Base-by-base conservation (phyloP, 148 eudicot genomes). In the Salicornia ramosissima region DNA sequence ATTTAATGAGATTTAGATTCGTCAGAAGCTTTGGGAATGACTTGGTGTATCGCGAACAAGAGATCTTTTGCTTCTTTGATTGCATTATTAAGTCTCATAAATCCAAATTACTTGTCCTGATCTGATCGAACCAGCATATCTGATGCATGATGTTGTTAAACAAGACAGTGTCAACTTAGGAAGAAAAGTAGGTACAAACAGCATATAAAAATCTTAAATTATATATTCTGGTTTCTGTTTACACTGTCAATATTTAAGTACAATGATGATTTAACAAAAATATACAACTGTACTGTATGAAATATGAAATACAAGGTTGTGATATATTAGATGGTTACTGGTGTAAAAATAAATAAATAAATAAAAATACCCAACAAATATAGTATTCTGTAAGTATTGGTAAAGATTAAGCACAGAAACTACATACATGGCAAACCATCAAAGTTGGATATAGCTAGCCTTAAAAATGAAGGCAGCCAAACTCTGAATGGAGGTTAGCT, bases 391-490 rank as follows among this genome's bases (percentile, higher is more conserved):
- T 69, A 31, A 69, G 65, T 63, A 70, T 42, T 55, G 46, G 57
- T 67, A 56, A 70, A 54, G 73, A 75, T 63, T 76, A 55, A 64
- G 58, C 70, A 64, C 74, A 21, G 62, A 64, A 24, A 64, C 66
- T 75, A 70, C 68, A 75, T 76, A 76, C 74, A 66, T 69, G 53
- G 62, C 40, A 18, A 56, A 64, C 34, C 53, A 49, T 36, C 68
- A 69, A 74, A 68, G 59, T 74, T 67, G 71, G 60, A 25, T 58
- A 4, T 4, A 36, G 8, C n/a, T n/a, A 26, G 50, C 66, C 70
- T 67, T 58, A 49, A 53, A 57, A 65, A 58, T 39, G 29, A 28
- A 22, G 14, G 59, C n/a, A 36, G 7, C n/a, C n/a, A n/a, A 67
- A 49, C 12, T 66, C 22, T 66, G 67, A 42, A 19, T 9, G 18